Base-by-base conservation (phyloP, 2,329 filamentous ascomycete genomes). In the Ophiognomonia clavigignenti-juglandacearum region DNA sequence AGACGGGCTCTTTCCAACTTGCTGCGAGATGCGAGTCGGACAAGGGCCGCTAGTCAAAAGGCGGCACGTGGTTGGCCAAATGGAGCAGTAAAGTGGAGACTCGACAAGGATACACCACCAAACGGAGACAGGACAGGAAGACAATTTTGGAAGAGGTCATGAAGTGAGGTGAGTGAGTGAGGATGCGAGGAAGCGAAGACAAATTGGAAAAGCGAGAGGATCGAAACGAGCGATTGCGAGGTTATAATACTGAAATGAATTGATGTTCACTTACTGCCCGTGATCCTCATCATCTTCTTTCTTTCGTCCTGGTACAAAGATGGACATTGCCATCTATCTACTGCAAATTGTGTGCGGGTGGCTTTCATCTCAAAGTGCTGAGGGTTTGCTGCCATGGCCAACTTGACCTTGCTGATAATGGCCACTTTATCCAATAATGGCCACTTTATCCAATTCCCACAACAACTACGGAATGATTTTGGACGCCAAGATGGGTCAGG, bases 401-500 rank as follows among this genome's bases (percentile, higher is more conserved):
- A 24, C 4, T 13, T n/a, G 23, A 29, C 26, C 20, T 35, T 36
- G 19, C 32, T 23, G 24, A 14, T 19, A 9, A 41, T 22, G 32
- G 27, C 34, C 31, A 22, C 27, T 35, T 43, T 29, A 14, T 14
- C 16, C 22, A 18, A 47, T 19, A 9, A 41, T 22, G 32, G 27
- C 34, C 31, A 22, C 27, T 35, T 43, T 29, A 14, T 14, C 16
- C 22, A 18, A 47, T 19, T n/a, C n/a, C n/a, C n/a, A n/a, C n/a
- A n/a, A n/a, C n/a, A n/a, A n/a, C n/a, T n/a, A n/a, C n/a, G 5
- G 1, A 18, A 10, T 32, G 20, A 32, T 35, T 43, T 50, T 20
- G 31, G 39, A 44, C 40, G 48, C 48, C 48, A 47, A 47, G 48
- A 42, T 24, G 20, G 34, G 24, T 29, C 18, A 8, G n/a, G 18